Conservation (phyloP, 1,284 basidiomycete species). For the Kalmanozyma brasiliensis region DNA sequence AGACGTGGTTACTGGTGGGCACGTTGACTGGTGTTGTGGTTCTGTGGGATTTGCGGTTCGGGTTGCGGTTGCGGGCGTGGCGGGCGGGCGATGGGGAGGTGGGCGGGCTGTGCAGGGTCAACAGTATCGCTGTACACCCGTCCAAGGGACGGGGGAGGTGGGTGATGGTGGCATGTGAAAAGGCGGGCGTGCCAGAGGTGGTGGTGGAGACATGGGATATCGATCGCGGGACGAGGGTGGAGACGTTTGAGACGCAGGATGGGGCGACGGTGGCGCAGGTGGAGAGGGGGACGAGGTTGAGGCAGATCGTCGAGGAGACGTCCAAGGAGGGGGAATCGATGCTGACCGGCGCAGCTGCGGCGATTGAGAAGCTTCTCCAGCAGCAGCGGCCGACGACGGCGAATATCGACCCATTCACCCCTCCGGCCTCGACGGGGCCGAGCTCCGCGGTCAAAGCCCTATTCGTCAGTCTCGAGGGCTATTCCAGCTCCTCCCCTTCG, state of each 20-base stretch:
- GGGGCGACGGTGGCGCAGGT: not conserved
- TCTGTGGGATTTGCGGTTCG: constrained; percentile 94
- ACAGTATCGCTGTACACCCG: constrained; percentile 82
- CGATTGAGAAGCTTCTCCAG: constrained; percentile 53
- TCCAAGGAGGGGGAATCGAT: not conserved
- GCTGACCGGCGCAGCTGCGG: constrained; percentile 46
- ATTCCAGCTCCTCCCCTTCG: constrained; percentile 34
- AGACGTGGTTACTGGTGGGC: constrained; percentile 86
- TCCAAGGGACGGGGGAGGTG: constrained; percentile 80
- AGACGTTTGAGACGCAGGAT: constrained; percentile 50
- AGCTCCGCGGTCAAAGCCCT: constrained; percentile 47
- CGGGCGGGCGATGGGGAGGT: constrained; percentile 70
- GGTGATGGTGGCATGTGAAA: constrained; percentile 83
- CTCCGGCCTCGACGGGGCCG: not conserved
- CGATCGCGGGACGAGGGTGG: constrained; percentile 30
- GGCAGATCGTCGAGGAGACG: constrained; percentile 4
- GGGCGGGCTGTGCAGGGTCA: constrained; percentile 70
- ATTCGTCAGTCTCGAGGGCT: constrained; percentile 55
- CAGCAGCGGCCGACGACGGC: constrained; percentile 18
- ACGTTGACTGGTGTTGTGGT: constrained; percentile 84
- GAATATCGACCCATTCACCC: constrained; percentile 10
- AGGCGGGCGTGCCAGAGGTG: constrained; percentile 1
- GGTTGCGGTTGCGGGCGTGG: constrained; percentile 88
- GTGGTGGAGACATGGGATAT: constrained; percentile 53
- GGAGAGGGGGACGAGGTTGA: constrained; percentile 19